These are phyloP conservation scores for Ustilago esculenta DNA, from an alignment of 1,284 basidiomycete genomes.

Conservation along the genomic window DNA sequence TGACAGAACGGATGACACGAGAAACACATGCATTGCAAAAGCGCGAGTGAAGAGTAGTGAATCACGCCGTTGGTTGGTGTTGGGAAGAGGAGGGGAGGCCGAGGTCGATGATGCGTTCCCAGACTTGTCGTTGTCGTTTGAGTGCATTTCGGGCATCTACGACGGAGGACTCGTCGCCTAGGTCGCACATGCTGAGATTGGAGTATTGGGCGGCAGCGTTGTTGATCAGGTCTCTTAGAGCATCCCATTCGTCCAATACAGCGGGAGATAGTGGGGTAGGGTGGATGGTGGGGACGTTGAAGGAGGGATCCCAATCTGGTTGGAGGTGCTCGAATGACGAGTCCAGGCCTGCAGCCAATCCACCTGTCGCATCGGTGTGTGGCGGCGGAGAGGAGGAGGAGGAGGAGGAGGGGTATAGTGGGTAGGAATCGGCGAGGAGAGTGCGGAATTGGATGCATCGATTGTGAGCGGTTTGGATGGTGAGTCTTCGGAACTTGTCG, in stretches of 20 bases:
- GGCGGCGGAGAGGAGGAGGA: not conserved
- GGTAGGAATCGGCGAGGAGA: conserved; percentile 27
- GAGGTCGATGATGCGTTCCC: conserved; percentile 25
- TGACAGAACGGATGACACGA: too few relatives aligned
- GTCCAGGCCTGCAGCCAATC: conserved; percentile 13
- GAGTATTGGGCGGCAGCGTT: conserved; percentile 42
- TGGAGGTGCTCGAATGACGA: conserved; percentile 31
- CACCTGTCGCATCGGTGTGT: conserved; percentile 5
- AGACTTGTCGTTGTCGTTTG: conserved; percentile 23
- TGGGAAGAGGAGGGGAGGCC: conserved; percentile 12
- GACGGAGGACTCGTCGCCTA: conserved; percentile 11
- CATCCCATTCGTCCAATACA: conserved; percentile 61
- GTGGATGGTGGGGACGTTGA: conserved; percentile 43
- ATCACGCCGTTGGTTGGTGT: too few relatives aligned
- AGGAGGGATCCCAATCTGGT: conserved; percentile 31
- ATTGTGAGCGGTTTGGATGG: conserved; percentile 33
- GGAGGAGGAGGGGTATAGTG: conserved; percentile 7
- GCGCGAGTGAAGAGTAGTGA: too few relatives aligned
- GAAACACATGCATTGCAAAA: too few relatives aligned
- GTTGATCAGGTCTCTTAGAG: conserved; percentile 56
- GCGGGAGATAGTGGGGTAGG: conserved; percentile 20
- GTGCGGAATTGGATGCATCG: conserved; percentile 20
- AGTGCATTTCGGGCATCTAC: conserved; percentile 43
- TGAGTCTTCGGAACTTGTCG: conserved; percentile 38
- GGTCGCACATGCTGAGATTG: conserved; percentile 35